Conservation (phyloP, 106 monocot genomes). For the Dendrobium huoshanense region DNA sequence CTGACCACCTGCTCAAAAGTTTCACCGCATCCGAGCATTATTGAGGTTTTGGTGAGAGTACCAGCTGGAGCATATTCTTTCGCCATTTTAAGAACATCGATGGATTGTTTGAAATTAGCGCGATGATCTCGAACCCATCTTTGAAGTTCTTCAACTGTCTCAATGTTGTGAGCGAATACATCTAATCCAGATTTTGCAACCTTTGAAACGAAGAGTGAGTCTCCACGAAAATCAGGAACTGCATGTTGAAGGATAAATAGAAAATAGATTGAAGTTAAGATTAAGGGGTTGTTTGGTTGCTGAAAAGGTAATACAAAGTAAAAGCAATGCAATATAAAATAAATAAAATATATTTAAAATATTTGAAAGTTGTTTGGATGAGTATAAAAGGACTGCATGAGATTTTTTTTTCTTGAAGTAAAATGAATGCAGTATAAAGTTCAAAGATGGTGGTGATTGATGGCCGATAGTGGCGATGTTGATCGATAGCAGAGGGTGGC, state of each 20-base stretch:
- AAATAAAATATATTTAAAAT: too few relatives aligned
- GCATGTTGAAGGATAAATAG: background rate
- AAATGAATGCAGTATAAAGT: too few relatives aligned
- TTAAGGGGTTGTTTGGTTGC: too few relatives aligned
- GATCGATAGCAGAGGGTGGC: too few relatives aligned
- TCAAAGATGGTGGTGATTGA: too few relatives aligned
- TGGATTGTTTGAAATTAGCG: constrained; percentile 80
- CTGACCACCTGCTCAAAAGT: constrained; percentile 67
- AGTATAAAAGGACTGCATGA: too few relatives aligned
- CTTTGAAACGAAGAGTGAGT: constrained; percentile 45
- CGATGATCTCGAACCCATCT: constrained; percentile 55
- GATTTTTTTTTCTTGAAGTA: too few relatives aligned
- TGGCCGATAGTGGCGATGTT: too few relatives aligned
- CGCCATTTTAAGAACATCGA: constrained; percentile 76
- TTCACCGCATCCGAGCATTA: constrained; percentile 88
- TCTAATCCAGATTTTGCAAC: constrained; percentile 68
- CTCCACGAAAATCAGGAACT: constrained; percentile 89
- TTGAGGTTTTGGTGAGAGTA: constrained; percentile 79
- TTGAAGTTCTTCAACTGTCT: constrained; percentile 82
- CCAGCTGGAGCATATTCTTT: constrained; percentile 65
- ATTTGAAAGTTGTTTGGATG: too few relatives aligned
- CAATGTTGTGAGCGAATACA: constrained; percentile 88
- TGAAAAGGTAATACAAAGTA: too few relatives aligned
- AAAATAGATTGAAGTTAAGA: background rate
- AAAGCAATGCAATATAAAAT: too few relatives aligned